These are phyloP conservation scores for Mucor indicus DNA, from an alignment of 371 early-diverging fungal genomes.

Conservation along the genomic window DNA sequence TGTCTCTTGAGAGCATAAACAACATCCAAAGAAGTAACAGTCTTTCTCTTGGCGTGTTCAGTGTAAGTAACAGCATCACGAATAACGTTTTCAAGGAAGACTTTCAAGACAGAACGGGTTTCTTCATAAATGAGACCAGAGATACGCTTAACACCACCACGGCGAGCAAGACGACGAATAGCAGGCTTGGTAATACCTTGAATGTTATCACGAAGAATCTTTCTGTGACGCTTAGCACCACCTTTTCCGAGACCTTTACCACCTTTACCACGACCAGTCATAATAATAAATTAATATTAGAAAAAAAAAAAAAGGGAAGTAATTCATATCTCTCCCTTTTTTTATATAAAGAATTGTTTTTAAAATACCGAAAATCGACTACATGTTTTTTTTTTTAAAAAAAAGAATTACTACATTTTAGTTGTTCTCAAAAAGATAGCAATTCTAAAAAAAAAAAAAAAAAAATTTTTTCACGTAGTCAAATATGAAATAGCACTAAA, in stretches of 20 bases:
- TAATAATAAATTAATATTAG: conserved; percentile 23
- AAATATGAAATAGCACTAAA: too few relatives aligned
- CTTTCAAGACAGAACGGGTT: conserved; percentile 96
- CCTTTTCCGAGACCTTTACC: conserved; percentile 98
- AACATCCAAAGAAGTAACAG: conserved; percentile 82
- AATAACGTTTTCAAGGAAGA: conserved; percentile 98
- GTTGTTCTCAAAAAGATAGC: too few relatives aligned
- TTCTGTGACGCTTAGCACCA: conserved; percentile 99
- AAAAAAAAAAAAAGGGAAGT: conserved; percentile 10
- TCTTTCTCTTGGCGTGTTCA: conserved; percentile 99
- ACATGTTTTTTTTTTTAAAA: background rate
- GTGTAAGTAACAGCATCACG: conserved; percentile 99
- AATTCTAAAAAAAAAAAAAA: conserved; percentile 1
- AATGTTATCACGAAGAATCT: conserved; percentile 98
- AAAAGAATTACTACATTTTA: background rate
- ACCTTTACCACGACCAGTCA: conserved; percentile 96
- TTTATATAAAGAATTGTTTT: conserved; percentile 5
- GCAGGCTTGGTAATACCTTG: conserved; percentile 99
- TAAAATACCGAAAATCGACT: conserved; percentile 4
- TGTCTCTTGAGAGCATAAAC: conserved; percentile 99
- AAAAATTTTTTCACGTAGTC: too few relatives aligned
- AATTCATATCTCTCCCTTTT: background rate
- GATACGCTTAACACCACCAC: conserved; percentile 99
- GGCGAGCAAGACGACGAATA: conserved; percentile 99
- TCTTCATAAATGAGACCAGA: conserved; percentile 99